Conservation (phyloP, 2,329 filamentous ascomycete species). For the Massarina eburnea region DNA sequence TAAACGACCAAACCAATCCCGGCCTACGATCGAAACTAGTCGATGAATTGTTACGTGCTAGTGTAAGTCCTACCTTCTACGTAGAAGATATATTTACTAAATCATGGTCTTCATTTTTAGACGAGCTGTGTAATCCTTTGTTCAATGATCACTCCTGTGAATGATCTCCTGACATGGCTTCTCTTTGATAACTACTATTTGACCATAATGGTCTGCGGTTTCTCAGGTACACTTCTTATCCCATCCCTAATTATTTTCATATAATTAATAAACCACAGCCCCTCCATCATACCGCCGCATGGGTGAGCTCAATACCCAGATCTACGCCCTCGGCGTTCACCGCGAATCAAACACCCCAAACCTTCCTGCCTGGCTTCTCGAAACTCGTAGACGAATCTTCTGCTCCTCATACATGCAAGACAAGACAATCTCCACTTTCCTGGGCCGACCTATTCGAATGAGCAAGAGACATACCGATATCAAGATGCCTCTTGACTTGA, state of each 20-base stretch:
- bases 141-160: constrained; percentile 41
- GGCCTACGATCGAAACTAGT: constrained; percentile 22
- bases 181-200: constrained; percentile 41
- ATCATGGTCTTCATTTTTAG: constrained; percentile 21
- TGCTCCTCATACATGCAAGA: constrained; percentile 33
- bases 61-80: too few relatives aligned
- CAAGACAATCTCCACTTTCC: constrained; percentile 38
- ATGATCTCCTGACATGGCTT: constrained; percentile 42
- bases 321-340: constrained; percentile 37
- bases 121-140: constrained; percentile 43
- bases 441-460: constrained; percentile 35
- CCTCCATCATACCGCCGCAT: constrained; percentile 38
- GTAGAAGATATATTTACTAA: too few relatives aligned
- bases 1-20: constrained; percentile 19
- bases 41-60: constrained; percentile 33
- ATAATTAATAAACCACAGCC: constrained; percentile 11
- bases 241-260: background rate
- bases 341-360: constrained; percentile 27
- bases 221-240: too few relatives aligned
- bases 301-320: constrained; percentile 31
- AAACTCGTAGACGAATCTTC: constrained; percentile 32
- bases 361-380: constrained; percentile 30
- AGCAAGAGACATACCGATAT: constrained; percentile 34
- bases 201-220: constrained; percentile 40
- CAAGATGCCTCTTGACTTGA: constrained; percentile 32